Base-by-base conservation (phyloP, 176 grass and related monocot species). In the Otatea glauca region DNA sequence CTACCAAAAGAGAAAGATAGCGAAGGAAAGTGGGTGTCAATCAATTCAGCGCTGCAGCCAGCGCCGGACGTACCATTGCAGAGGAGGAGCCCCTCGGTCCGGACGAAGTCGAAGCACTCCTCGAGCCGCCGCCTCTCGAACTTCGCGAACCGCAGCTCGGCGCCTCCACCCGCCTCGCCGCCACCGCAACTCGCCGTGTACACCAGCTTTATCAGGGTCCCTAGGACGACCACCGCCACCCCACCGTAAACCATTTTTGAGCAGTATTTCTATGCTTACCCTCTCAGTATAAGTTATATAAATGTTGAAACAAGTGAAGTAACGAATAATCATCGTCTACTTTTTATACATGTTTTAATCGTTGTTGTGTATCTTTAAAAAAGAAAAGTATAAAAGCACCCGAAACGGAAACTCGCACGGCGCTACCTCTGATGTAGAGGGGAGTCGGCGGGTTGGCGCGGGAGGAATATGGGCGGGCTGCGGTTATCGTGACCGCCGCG, bases 131-230 rank as follows among this genome's bases (percentile, higher is more conserved):
- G 84, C 83, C 87, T 89, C 75, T 97, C 95, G 83, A 97, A 97
- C 89, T 86, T 93, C 50, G 90, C 85, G 81, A 97, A 97, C 29
- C 86, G 88, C 72, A 97, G 92, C 82, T 91, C 84, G 78, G 86
- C 88, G 29, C 54, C 91, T 47, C 50, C 75, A 25, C 65, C 56
- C 17, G 35, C 86, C 41, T 56, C 81, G 69, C 74, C 78, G 53
- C 80, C 59, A 13, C 9, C 81, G 38, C 78, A 74, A 24, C 78
- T 86, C 41, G 90, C 86, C 70, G 93, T 94, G 76, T 97, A 97
- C 44, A 93, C 95, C 67, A 97, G 81, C 89, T 97, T 97, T 37
- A 94, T 89, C 95, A 97, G 88, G 84, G 90, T 97, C 58, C 95
- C 95, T 97, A 11, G 55, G 6, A 11, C 5, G 5, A 66, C 47